Evolutionary conservation across 208 protist genomes (phyloP), one percentile per base, ranked within the genome.

Genomic region (Wallacemonas sp.): DNA sequence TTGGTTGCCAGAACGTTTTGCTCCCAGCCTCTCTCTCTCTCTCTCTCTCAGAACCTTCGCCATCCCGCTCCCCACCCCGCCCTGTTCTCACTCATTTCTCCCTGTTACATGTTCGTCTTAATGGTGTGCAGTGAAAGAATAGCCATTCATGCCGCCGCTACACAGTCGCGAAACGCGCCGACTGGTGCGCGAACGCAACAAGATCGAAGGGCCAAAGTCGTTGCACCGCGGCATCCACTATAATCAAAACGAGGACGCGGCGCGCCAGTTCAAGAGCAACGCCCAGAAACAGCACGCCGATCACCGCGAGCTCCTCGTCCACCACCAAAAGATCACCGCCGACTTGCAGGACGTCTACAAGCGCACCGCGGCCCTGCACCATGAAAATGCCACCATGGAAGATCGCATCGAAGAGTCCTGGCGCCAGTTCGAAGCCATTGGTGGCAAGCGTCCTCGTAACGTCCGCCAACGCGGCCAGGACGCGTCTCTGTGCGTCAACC

Each of bases 141-240:
- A 14, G 16, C 32, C 2, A 54, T 1, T 5, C 14, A 95, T 95
- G 89, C 89, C 89, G 19, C 89, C 89, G 29, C 72, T 95, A 3
- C 72, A 90, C 60, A 92, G 86, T 46, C 64, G 76, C 21, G 89
- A 61, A 8, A 95, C 84, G 43, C 83, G 89, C 26, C 68, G 80
- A 56, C 68, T 93, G 1, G 84, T 90, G 43, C 83, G 83, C 65
- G 54, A 78, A 61, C 80, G 83, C 26, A 78, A 81, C 57, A 68
- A 72, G 27, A 89, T 92, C 46, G 78, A 78, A 1, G 84, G 85
- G 0, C 84, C 89, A 1, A 74, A 80, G 44, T 86, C 81, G 9
- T 75, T 95, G 8, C 89, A 95, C 67, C 89, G 89, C 49, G 89
- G 89, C 61, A 92, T 95, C 70, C 89, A 95, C 72, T 85, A 85